These are phyloP conservation scores for Phialophora chinensis DNA, from an alignment of 2,329 filamentous ascomycete genomes.

Conservation along the genomic window DNA sequence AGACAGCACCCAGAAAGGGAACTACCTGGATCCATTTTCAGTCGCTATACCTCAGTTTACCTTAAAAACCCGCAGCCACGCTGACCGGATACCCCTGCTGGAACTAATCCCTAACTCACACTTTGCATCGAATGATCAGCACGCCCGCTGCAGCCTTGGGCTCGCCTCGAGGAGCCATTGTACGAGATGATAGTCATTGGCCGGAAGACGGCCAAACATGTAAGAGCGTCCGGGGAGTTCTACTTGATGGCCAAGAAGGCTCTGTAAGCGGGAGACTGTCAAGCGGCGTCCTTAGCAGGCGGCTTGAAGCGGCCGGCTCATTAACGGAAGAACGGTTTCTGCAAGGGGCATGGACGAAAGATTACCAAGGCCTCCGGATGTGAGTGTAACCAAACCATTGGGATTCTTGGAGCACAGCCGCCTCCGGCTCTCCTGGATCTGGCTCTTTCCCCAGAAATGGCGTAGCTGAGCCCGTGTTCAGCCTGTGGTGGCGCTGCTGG, in stretches of 20 bases:
- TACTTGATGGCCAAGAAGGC: neutral
- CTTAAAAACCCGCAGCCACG: neutral
- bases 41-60: neutral
- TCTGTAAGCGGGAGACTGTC: neutral
- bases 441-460: neutral
- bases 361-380: neutral
- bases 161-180: neutral
- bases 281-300: neutral
- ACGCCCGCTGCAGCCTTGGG: neutral
- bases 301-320: neutral
- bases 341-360: neutral
- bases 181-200: neutral
- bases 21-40: neutral
- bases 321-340: neutral
- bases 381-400: neutral
- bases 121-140: neutral
- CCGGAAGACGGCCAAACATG: neutral
- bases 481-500: constrained; percentile 5
- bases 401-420: neutral
- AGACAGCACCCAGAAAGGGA: neutral
- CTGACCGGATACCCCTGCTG: neutral
- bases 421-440: neutral
- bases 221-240: neutral
- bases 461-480: neutral
- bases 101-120: neutral